Base-by-base conservation (phyloP, 371 early-diverging fungal genomes). In the Mucor plumbeus region DNA sequence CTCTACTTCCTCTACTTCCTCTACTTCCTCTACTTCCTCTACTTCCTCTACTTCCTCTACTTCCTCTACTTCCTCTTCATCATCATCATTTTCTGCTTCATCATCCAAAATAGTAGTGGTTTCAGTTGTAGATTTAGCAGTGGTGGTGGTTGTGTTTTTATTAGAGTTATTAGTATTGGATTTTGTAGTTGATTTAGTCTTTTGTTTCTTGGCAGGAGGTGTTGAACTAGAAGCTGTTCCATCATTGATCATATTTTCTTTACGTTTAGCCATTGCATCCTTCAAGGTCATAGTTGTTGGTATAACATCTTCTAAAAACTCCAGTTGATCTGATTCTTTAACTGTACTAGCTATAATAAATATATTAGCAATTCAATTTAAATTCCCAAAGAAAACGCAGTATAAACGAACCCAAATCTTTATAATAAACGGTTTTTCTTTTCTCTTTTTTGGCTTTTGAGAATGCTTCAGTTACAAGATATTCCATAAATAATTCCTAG, bases 401-500 rank as follows among this genome's bases (percentile, higher is more conserved):
- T 26, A 3, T 26, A 26, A 26, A 19, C 31, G 3, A 88, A 84
- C 90, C 92, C 44, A 92, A 81, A 74, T 94, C 94, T 71, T 84
- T 86, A 70, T 94, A 94, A 48, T 74, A 85, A 1, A 94, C 82
- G 0, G 90, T 91, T 70, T 90, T 91, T 77, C 93, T 80, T 68
- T 89, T 90, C 21, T 92, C 91, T 55, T 82, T 67, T 53, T 87
- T 83, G 1, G 93, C 90, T 50, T 85, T 76, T 34, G 84, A 76
- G 68, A 82, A 88, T 11, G 88, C 86, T 74, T 88, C 89, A 41
- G 81, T 80, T 3, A 88, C 88, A 38, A 94, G 81, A 67, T 88
- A 84, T 53, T 91, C 91, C 72, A 93, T 79, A 73, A 94, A 94
- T 59, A 90, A 64, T 78, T 94, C 95, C 88, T 91, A 76, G 17